Percentiles rank a stretch among this genome's conserved stretches.
These are phyloP conservation scores for Drechslerella stenobrocha DNA, from an alignment of 2,329 filamentous ascomycete species.

Conservation along the genomic window DNA sequence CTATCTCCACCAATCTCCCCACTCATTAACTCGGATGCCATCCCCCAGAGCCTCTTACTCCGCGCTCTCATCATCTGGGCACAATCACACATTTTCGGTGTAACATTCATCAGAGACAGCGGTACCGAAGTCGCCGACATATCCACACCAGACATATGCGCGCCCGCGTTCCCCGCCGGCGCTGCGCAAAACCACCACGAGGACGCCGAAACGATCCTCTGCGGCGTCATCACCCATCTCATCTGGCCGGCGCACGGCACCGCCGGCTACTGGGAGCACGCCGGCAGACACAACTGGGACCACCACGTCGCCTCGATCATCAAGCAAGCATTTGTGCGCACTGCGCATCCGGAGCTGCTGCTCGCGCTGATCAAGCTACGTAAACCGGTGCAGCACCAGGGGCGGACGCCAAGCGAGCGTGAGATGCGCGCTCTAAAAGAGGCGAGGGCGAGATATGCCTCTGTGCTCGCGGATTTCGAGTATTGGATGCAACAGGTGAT, in stretches of 20 bases:
- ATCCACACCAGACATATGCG: neutral
- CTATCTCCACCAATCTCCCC: too few species aligned
- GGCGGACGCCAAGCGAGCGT: neutral
- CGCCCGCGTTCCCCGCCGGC: neutral
- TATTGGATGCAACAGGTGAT: slow-evolving; percentile 11
- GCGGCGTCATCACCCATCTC: neutral
- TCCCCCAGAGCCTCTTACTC: neutral
- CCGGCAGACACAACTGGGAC: slow-evolving; percentile 13
- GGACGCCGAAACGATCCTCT: slow-evolving; percentile 1
- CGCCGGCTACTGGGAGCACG: neutral
- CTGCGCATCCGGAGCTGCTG: slow-evolving; percentile 5
- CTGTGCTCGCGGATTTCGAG: neutral
- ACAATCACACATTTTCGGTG: slow-evolving; percentile 10
- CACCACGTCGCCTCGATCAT: neutral
- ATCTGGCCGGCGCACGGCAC: slow-evolving; percentile 14
- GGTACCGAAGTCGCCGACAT: neutral
- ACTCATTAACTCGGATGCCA: too few species aligned
- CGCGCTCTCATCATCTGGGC: neutral
- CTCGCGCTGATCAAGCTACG: slow-evolving; percentile 5
- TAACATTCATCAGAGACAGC: neutral
- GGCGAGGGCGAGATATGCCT: neutral
- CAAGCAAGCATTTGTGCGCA: slow-evolving; percentile 5
- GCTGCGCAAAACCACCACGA: neutral
- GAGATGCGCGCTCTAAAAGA: neutral
- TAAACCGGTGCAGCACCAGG: neutral